Conservation (phyloP, 2,329 filamentous ascomycete genomes). For the Penicillium hesseltinei region DNA sequence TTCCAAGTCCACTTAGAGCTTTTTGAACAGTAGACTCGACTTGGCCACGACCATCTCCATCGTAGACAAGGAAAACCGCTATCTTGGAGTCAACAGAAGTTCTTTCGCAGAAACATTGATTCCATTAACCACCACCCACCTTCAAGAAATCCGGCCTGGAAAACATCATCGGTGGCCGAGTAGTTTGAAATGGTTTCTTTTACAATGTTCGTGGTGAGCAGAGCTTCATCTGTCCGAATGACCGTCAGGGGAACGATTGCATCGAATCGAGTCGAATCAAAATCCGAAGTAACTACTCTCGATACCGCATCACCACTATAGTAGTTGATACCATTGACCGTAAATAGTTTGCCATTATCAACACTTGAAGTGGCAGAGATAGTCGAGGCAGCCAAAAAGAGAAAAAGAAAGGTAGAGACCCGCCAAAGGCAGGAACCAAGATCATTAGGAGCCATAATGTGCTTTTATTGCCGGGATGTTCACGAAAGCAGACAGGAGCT, state of each 20-base stretch:
- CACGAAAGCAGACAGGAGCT: background rate
- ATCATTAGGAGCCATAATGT: background rate
- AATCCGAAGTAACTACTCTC: background rate
- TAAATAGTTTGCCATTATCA: slow-evolving; percentile 14
- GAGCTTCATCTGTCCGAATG: slow-evolving; percentile 6
- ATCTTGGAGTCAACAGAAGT: background rate
- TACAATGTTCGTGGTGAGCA: background rate
- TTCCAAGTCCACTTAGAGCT: background rate
- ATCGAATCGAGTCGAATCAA: slow-evolving; percentile 2
- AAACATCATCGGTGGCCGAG: slow-evolving; percentile 17
- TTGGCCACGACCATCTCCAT: background rate
- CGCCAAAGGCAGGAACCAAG: background rate
- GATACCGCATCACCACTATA: slow-evolving; percentile 26
- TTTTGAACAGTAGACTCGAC: background rate
- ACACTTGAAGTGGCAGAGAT: background rate
- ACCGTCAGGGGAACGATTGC: slow-evolving; percentile 20
- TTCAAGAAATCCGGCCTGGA: slow-evolving; percentile 15
- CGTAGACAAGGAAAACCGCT: slow-evolving; percentile 6
- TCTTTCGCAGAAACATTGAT: background rate
- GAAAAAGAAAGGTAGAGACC: background rate
- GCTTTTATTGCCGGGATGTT: background rate
- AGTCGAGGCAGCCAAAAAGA: background rate
- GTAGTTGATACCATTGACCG: slow-evolving; percentile 34
- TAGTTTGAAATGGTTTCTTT: slow-evolving; percentile 15
- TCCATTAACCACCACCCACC: background rate